phyloP scores from a whole-genome alignment of 305 asterid species.

The Fraxinus velutina region DNA sequence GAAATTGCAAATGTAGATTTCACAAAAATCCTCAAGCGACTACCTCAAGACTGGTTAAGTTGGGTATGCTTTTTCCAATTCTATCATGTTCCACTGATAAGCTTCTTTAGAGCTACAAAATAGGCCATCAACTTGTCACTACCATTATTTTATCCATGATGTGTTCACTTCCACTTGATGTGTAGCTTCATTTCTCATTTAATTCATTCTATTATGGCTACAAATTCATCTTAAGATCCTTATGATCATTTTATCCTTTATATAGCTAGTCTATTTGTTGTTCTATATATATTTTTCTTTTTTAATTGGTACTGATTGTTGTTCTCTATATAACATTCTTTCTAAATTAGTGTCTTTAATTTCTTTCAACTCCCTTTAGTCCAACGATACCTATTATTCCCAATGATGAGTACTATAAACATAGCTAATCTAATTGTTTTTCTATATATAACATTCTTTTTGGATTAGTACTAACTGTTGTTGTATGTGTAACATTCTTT shows the following conservation, averaged over 20 bases:
- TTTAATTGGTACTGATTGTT: not conserved
- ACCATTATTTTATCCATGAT: not conserved
- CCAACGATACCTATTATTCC: not conserved
- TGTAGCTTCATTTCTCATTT: not conserved
- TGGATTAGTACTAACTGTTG: not conserved
- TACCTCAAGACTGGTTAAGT: not conserved
- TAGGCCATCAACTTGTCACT: not conserved
- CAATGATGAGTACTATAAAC: not conserved
- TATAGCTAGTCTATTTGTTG: not conserved
- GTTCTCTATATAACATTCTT: not conserved
- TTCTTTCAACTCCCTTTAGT: not conserved
- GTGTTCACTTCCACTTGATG: not conserved
- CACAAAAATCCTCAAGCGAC: not conserved
- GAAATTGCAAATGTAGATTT: not conserved
- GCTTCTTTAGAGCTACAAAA: not conserved
- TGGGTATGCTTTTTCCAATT: not conserved
- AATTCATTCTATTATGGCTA: not conserved
- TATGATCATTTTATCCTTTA: not conserved
- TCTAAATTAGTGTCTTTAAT: not conserved
- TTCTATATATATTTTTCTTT: not conserved
- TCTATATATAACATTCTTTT: not conserved
- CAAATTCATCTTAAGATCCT: not conserved
- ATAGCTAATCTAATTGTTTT: not conserved
- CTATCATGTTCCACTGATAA: not conserved
- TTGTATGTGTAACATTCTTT: not conserved